Evolutionary conservation across 2,329 filamentous ascomycete genomes (phyloP), one percentile per base, ranked within the genome.

Genomic region (Hypoxylon sp.): DNA sequence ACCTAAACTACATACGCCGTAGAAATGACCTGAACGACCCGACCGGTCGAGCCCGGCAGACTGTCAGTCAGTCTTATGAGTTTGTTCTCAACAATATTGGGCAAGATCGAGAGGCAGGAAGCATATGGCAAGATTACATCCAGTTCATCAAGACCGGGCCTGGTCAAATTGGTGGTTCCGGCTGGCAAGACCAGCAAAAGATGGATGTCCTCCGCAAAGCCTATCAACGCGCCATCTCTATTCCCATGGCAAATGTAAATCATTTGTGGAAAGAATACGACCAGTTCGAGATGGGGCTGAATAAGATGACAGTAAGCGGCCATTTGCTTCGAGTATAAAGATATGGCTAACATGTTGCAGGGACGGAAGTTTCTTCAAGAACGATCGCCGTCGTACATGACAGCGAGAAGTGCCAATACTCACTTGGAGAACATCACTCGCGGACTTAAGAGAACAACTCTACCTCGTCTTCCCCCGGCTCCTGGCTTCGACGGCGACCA

Each of bases 101-200:
- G 29, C 89, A 96, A 74, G 96, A 99, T 80, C 92, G 94, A 76
- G 93, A 97, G 75, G 91, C 94, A 10, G 95, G 94, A 37, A 88
- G 87, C 71, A 91, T 99, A 62, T 99, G 96, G 96, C 89, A 92
- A 66, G 96, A 99, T 72, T 98, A 98, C 75, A 91, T 99, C 68
- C 90, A 96, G 72, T 98, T 99, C 77, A 89, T 98, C 79, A 94
- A 94, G 77, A 92, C 89, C 42, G 93, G 92, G 0, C 96, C 96
- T 0, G 96, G 96, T 5, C 89, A 89, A 64, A 88, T 96, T 65
- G 95, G 94, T 27, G 96, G 95, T 47, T 91, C 86, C 65, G 91
- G 89, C 65, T 99, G 96, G 97, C 94, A 98, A 80, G 96, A 98
- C 77, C 92, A 95, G 81, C 96, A 98, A 78, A 99, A 99, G 85